A percentile compares a stretch with the other conserved stretches of the same genome.
Conservation (phyloP, 495 filamentous ascomycete species). For the Daldinia childiae region DNA sequence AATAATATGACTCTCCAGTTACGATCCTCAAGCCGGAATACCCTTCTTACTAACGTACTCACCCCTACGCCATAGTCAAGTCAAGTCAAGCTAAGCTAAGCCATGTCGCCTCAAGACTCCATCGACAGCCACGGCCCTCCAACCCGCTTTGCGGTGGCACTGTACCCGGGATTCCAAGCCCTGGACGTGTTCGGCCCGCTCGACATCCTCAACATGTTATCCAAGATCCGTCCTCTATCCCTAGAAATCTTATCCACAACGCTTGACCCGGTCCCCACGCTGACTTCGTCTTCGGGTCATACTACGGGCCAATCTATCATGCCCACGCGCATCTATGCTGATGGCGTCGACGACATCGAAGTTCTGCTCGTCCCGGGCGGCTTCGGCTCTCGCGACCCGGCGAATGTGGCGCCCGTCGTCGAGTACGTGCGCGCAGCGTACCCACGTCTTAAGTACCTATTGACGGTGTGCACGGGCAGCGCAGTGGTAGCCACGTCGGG, state of each 20-base stretch:
- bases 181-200: constrained; percentile 68
- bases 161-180: constrained; percentile 61
- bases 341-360: constrained; percentile 60
- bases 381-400: constrained; percentile 56
- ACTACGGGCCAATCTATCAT: constrained; percentile 58
- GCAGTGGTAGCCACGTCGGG: constrained; percentile 63
- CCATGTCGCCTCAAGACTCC: background rate
- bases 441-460: constrained; percentile 61
- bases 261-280: constrained; percentile 58
- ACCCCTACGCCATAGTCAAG: background rate
- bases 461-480: constrained; percentile 71
- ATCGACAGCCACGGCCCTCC: constrained; percentile 22
- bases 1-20: background rate
- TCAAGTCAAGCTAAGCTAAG: too few species aligned
- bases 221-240: constrained; percentile 47
- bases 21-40: background rate
- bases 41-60: background rate
- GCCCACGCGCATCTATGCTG: constrained; percentile 70
- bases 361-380: constrained; percentile 76
- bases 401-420: constrained; percentile 50
- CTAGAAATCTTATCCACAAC: constrained; percentile 63
- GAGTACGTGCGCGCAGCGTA: constrained; percentile 57
- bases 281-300: constrained; percentile 27
- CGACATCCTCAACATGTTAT: constrained; percentile 68
- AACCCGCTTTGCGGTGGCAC: constrained; percentile 49